These are phyloP conservation scores for Amaranthus tricolor DNA, from an alignment of 179 eudicot species.

Conservation along the genomic window DNA sequence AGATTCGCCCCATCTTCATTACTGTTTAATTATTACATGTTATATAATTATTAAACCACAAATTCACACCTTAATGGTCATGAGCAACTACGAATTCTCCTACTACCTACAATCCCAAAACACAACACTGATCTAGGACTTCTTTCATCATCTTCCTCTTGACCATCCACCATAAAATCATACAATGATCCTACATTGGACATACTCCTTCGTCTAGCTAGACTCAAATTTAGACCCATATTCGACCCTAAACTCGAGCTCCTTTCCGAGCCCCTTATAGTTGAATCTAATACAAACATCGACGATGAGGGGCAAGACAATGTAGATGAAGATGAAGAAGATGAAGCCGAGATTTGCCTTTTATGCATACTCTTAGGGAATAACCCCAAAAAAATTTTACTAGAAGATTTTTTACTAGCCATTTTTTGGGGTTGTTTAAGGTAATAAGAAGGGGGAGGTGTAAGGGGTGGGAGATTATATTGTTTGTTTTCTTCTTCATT, in stretches of 20 bases:
- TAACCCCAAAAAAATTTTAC: constrained; percentile 15
- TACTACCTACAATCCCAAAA: constrained; percentile 22
- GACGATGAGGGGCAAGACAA: constrained; percentile 21
- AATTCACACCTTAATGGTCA: neutral
- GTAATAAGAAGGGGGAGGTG: constrained; percentile 24
- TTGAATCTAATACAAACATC: neutral
- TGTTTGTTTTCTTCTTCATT: neutral
- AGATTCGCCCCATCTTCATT: too few relatives aligned
- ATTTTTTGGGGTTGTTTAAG: constrained; percentile 3
- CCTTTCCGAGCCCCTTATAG: constrained; percentile 1
- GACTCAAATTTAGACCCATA: neutral
- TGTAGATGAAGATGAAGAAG: neutral
- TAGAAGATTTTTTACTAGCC: constrained; percentile 11
- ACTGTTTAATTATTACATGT: too few relatives aligned
- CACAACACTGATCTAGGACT: constrained; percentile 20
- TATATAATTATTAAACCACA: neutral
- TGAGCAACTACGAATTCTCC: constrained; percentile 8
- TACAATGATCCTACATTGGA: constrained; percentile 15
- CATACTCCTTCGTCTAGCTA: neutral
- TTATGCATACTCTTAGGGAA: constrained; percentile 19
- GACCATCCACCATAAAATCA: constrained; percentile 13
- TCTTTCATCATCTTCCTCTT: constrained; percentile 9
- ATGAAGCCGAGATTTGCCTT: constrained; percentile 13
- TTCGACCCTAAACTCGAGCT: constrained; percentile 1
- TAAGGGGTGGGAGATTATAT: constrained; percentile 16